phyloP scores from a whole-genome alignment of 768 basidiomycete species.

The Boletus huronensis region DNA sequence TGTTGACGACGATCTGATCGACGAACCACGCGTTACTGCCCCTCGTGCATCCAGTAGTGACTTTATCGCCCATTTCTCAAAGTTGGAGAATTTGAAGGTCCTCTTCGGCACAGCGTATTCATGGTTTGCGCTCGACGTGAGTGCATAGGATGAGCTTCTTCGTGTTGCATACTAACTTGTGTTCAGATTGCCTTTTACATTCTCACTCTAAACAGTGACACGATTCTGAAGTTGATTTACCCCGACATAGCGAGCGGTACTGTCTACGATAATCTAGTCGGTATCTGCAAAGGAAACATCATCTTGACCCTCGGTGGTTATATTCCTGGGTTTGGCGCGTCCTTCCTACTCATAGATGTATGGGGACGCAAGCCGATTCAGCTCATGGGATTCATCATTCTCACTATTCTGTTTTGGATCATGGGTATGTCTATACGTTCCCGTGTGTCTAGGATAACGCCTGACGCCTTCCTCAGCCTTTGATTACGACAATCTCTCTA shows the following conservation, averaged over 20 bases:
- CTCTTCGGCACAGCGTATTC: slow-evolving; percentile 72
- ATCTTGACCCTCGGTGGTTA: slow-evolving; percentile 69
- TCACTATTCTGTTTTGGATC: slow-evolving; percentile 60
- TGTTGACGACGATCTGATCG: slow-evolving; percentile 45
- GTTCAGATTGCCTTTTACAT: slow-evolving; percentile 78
- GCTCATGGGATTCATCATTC: slow-evolving; percentile 64
- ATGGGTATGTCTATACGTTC: slow-evolving; percentile 48
- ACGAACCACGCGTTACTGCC: slow-evolving; percentile 51
- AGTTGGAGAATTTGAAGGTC: slow-evolving; percentile 73
- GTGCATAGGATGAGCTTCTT: slow-evolving; percentile 37
- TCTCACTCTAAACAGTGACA: slow-evolving; percentile 66
- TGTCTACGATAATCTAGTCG: slow-evolving; percentile 52
- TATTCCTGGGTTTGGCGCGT: slow-evolving; percentile 65
- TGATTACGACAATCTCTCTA: slow-evolving; percentile 47
- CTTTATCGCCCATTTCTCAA: slow-evolving; percentile 61
- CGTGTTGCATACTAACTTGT: not conserved
- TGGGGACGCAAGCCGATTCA: slow-evolving; percentile 82
- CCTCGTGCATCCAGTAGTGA: slow-evolving; percentile 67
- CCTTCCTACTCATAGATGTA: slow-evolving; percentile 59
- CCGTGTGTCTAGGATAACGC: not conserved
- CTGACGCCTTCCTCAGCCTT: slow-evolving; percentile 44
- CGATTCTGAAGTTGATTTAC: not conserved
- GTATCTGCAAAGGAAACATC: slow-evolving; percentile 64
- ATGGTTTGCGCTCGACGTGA: slow-evolving; percentile 81
- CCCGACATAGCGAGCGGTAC: too few species aligned